Base-by-base conservation (phyloP, 2,329 filamentous ascomycete species). In the Polychaeton citri region DNA sequence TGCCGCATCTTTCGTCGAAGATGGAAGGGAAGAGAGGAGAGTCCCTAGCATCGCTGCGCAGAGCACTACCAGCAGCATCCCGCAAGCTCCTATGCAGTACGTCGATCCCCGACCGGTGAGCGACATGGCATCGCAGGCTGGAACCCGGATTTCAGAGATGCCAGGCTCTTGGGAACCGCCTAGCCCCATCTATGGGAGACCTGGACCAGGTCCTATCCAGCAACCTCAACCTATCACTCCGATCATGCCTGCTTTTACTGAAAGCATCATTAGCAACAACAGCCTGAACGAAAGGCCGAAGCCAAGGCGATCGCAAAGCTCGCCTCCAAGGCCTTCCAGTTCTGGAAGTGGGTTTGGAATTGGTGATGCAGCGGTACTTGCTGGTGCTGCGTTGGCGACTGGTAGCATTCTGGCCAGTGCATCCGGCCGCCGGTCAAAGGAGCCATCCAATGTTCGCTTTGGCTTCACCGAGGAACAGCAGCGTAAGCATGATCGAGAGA, bases 161-260 rank as follows among this genome's bases (percentile, higher is more conserved):
- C 49, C 53, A 7, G 53, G 52, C 9, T 46, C 44, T 19, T 55
- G 50, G 21, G 48, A 51, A 12, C 26, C 41, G 12, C 36, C 48
- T n/a, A 37, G 41, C 8, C 50, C 63, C 6, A 53, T 64, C 2
- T 55, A 60, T 16, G 60, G 56, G 12, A 67, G 72, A 30, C 72
- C 77, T 4, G 73, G 64, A 5, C 66, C 74, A 0, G 69, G 85
- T 20, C 76, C 78, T 8, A 66, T 95, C n/a, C 81, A 90, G 54
- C 84, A 93, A 48, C 87, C 87, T 2, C 79, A 86, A 47, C 87
- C 87, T 2, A 71, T 83, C 39, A 68, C 72, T 2, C 83, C 82
- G 0, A 75, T 92, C 2, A 39, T 47, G 19, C 46, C 53, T 15
- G 45, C 51, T 2, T 53, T 55, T 38, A 51, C 51, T 4, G 42